phyloP scores from a whole-genome alignment of 768 basidiomycete genomes.

The Serpula lacrymans region DNA sequence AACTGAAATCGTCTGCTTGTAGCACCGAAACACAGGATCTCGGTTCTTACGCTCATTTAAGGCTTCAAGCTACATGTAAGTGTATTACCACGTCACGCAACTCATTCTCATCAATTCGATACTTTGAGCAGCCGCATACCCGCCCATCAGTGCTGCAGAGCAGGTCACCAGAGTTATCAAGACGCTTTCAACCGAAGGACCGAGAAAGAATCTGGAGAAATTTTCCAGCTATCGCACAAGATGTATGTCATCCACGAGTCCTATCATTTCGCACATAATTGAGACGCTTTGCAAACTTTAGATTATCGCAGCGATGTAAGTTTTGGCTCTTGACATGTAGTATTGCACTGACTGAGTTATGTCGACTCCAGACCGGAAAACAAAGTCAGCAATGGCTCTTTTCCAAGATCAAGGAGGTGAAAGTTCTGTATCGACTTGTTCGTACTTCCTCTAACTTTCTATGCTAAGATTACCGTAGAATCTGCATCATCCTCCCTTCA shows the following conservation, averaged over 20 bases:
- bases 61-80: constrained; percentile 37
- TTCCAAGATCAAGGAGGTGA: constrained; percentile 61
- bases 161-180: constrained; percentile 59
- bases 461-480: constrained; percentile 56
- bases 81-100: constrained; percentile 12
- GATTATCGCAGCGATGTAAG: constrained; percentile 75
- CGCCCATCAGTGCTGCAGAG: constrained; percentile 57
- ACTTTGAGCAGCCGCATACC: constrained; percentile 45
- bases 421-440: constrained; percentile 3
- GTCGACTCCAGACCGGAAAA: constrained; percentile 55
- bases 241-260: constrained; percentile 42
- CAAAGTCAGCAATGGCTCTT: constrained; percentile 79
- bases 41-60: constrained; percentile 38
- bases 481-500: constrained; percentile 57
- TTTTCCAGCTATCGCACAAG: constrained; percentile 75
- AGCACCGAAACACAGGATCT: constrained; percentile 77
- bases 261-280: constrained; percentile 13
- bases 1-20: constrained; percentile 13
- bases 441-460: constrained; percentile 5
- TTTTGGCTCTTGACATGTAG: constrained; percentile 7
- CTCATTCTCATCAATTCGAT: constrained; percentile 12
- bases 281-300: constrained; percentile 22
- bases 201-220: constrained; percentile 56
- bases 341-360: constrained; percentile 11
- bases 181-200: constrained; percentile 63